These are phyloP conservation scores for Oryza longistaminata DNA, from an alignment of 176 grass and related monocot species.

Conservation along the genomic window DNA sequence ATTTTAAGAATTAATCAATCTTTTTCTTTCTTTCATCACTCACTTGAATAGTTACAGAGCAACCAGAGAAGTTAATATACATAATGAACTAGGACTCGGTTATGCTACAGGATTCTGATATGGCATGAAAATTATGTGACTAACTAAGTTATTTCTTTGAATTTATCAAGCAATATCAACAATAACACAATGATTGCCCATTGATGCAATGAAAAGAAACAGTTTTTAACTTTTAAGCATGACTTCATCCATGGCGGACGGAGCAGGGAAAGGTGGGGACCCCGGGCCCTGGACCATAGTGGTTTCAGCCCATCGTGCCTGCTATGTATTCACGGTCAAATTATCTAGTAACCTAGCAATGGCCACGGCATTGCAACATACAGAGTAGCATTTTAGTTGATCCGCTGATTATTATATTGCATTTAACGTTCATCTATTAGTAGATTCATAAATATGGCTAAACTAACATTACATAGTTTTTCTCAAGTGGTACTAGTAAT, in stretches of 20 bases:
- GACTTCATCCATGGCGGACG: no score
- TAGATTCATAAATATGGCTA: no score
- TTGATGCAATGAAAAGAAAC: neutral
- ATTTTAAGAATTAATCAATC: neutral
- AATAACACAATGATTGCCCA: conserved; percentile 14
- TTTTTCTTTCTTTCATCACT: neutral
- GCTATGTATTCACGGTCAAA: no score
- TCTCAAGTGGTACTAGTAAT: neutral
- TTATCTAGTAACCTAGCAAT: no score
- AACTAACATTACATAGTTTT: neutral
- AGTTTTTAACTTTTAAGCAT: conserved; percentile 13
- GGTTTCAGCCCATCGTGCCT: no score
- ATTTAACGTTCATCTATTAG: no score
- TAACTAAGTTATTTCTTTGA: conserved; percentile 13
- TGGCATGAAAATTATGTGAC: conserved; percentile 19
- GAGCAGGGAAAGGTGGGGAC: no score
- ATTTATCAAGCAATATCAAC: conserved; percentile 26
- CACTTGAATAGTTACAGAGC: conserved; percentile 6
- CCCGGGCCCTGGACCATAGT: no score
- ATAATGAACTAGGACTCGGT: conserved; percentile 7
- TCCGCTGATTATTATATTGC: no score
- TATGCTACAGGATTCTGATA: conserved; percentile 15
- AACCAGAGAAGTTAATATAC: conserved; percentile 28
- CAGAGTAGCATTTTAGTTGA: no score
- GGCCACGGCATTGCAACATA: no score